These are phyloP conservation scores for Talaromyces liani DNA, from an alignment of 495 filamentous ascomycete genomes.

Conservation along the genomic window DNA sequence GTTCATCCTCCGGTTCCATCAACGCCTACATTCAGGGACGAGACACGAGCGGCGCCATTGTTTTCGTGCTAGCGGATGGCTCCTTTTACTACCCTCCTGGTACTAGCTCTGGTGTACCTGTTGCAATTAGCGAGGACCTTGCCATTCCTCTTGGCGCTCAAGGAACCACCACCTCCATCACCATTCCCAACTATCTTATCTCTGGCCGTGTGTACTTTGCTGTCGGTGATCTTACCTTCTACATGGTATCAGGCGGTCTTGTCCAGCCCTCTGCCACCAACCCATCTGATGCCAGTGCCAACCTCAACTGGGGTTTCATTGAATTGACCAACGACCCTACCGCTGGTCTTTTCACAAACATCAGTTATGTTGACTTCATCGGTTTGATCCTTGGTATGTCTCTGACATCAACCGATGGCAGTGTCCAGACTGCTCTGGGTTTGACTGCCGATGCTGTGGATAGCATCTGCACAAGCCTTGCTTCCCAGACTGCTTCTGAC, in stretches of 20 bases:
- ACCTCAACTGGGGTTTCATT: slow-evolving; percentile 39
- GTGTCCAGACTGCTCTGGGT: slow-evolving; percentile 25
- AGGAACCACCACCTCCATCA: slow-evolving; percentile 28
- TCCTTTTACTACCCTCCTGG: slow-evolving; percentile 27
- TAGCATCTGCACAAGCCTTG: slow-evolving; percentile 30
- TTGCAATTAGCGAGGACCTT: slow-evolving; percentile 19
- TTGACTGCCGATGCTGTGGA: slow-evolving; percentile 20
- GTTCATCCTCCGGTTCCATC: slow-evolving; percentile 15
- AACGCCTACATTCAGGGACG: slow-evolving; percentile 33
- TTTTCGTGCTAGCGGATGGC: slow-evolving; percentile 31
- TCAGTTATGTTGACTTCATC: slow-evolving; percentile 43
- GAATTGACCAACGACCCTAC: slow-evolving; percentile 34
- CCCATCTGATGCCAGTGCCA: slow-evolving; percentile 31
- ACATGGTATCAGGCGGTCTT: slow-evolving; percentile 16
- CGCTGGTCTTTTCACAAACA: slow-evolving; percentile 33
- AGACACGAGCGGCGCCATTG: slow-evolving; percentile 19
- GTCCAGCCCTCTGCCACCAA: slow-evolving; percentile 38
- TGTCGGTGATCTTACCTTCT: slow-evolving; percentile 31
- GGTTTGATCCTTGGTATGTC: slow-evolving; percentile 32
- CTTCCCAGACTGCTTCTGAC: slow-evolving; percentile 22
- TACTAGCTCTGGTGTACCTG: slow-evolving; percentile 16
- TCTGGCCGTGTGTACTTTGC: slow-evolving; percentile 36
- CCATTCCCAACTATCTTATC: slow-evolving; percentile 28
- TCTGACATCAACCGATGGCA: slow-evolving; percentile 24
- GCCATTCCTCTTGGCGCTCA: slow-evolving; percentile 20